These are phyloP conservation scores for Psidium friedrichsthalianum DNA, from an alignment of 345 rosid species.

Conservation along the genomic window DNA sequence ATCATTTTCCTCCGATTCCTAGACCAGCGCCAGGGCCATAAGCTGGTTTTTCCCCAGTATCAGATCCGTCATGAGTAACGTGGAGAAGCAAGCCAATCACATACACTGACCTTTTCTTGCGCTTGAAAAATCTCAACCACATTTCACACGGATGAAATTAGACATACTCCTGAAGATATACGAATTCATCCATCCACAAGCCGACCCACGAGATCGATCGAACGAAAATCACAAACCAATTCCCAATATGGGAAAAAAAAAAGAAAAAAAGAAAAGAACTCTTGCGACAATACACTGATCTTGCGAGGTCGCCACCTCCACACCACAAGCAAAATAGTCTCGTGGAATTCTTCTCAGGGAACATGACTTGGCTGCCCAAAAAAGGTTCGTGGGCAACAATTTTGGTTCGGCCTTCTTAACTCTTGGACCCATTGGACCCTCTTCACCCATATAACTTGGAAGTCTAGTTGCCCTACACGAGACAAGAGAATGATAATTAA, in stretches of 20 bases:
- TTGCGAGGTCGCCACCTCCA: no score
- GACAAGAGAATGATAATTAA: background rate
- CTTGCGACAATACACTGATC: no score
- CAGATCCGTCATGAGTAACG: fast-evolving
- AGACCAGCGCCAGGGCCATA: background rate
- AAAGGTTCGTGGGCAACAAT: background rate
- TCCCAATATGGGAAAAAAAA: background rate
- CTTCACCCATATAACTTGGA: background rate
- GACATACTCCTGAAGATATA: background rate
- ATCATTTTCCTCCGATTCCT: background rate
- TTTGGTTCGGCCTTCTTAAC: background rate
- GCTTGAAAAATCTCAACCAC: background rate
- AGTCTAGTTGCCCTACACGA: background rate
- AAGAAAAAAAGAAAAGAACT: background rate
- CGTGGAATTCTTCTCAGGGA: no score
- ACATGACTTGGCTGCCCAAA: no score
- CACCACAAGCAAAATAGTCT: no score
- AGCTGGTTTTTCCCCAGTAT: background rate
- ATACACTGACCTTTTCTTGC: background rate
- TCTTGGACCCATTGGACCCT: background rate
- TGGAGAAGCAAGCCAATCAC: background rate
- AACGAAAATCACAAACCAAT: background rate
- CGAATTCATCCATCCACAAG: background rate
- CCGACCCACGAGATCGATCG: background rate
- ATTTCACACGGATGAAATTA: background rate